These are phyloP conservation scores for Phyllosticta paracitricarpa DNA, from an alignment of 2,329 filamentous ascomycete genomes.

Conservation along the genomic window DNA sequence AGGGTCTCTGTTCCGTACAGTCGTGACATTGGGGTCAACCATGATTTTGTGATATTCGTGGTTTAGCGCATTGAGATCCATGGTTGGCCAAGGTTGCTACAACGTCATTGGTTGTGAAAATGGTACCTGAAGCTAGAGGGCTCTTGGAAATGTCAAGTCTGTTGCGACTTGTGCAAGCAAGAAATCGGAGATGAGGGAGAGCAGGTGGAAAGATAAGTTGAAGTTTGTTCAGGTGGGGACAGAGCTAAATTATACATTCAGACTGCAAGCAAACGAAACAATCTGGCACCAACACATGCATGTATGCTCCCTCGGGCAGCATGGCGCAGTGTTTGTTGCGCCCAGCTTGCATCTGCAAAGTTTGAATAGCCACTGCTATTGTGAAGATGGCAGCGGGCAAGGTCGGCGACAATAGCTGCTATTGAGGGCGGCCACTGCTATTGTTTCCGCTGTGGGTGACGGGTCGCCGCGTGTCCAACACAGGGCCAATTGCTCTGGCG, in stretches of 20 bases:
- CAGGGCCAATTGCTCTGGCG: neutral
- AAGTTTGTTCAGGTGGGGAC: neutral
- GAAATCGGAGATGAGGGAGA: neutral
- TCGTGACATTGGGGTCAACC: neutral
- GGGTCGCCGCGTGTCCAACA: neutral
- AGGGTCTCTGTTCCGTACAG: neutral
- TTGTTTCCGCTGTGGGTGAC: neutral
- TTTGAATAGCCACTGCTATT: neutral
- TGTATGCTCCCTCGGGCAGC: neutral
- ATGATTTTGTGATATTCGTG: constrained; percentile 8
- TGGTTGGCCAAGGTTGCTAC: neutral
- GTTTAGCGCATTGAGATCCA: constrained; percentile 5
- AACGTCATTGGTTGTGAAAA: neutral
- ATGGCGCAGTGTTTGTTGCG: neutral
- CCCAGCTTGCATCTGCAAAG: neutral
- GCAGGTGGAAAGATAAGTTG: neutral
- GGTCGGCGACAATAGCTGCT: neutral
- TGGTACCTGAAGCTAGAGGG: neutral
- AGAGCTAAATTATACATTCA: neutral
- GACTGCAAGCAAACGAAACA: neutral
- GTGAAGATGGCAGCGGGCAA: neutral
- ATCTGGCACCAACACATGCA: neutral
- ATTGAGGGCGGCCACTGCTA: neutral
- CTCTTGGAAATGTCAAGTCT: neutral
- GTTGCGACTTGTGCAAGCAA: neutral